Conservation (phyloP, 176 grass and related monocot genomes). For the Tuctoria greenei region DNA sequence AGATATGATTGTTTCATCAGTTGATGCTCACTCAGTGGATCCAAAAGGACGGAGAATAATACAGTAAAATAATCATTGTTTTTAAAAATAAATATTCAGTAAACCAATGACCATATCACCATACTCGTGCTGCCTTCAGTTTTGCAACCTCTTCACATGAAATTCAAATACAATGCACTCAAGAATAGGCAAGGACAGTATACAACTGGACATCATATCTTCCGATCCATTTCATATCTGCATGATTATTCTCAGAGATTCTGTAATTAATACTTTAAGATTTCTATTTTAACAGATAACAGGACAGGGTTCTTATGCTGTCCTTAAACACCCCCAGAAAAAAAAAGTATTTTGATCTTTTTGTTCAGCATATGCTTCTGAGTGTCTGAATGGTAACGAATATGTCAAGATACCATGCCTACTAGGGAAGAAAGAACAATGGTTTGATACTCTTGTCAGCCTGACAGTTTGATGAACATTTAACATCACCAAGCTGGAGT, state of each 20-base stretch:
- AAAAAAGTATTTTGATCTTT: too few relatives aligned
- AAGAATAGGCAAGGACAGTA: background rate
- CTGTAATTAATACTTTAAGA: background rate
- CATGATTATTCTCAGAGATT: background rate
- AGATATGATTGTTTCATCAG: conserved; percentile 37
- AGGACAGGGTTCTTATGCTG: too few relatives aligned
- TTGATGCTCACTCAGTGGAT: background rate
- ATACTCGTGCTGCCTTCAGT: background rate
- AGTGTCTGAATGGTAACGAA: background rate
- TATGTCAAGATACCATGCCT: conserved; percentile 45
- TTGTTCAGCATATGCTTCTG: conserved; percentile 14
- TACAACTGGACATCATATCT: background rate
- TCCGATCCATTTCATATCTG: background rate
- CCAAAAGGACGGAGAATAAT: conserved; percentile 1
- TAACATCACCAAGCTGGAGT: background rate
- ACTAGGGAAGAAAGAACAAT: conserved; percentile 16
- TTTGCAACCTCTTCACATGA: background rate
- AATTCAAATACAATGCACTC: background rate
- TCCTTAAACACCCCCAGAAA: too few relatives aligned
- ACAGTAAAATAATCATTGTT: background rate
- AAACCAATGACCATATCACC: background rate
- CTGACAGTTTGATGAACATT: background rate
- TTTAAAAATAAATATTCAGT: background rate
- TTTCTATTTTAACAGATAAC: too few relatives aligned
- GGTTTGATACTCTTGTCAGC: background rate